These are phyloP conservation scores for Fusarium sp. DNA, from an alignment of 2,329 filamentous ascomycete genomes.

Conservation along the genomic window DNA sequence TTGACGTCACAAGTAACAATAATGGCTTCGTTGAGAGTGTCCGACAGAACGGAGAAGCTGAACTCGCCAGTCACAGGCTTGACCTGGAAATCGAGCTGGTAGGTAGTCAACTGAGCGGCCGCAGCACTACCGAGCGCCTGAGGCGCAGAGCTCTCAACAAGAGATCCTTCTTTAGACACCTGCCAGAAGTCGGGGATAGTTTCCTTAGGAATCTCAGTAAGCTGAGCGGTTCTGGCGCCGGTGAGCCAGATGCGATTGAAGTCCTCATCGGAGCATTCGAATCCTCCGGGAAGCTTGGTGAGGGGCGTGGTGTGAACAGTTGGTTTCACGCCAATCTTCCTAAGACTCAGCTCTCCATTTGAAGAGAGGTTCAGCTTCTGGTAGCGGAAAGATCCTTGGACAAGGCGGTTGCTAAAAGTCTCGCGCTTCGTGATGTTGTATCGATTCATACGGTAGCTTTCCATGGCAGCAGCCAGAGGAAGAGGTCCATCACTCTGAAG, in stretches of 20 bases:
- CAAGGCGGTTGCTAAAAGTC: not conserved
- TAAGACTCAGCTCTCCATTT: not conserved
- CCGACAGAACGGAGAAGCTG: not conserved
- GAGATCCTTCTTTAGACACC: not conserved
- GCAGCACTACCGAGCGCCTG: not conserved
- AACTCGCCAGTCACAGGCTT: not conserved
- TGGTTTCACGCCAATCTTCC: not conserved
- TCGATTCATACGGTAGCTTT: not conserved
- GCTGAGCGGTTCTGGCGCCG: not conserved
- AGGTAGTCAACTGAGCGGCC: not conserved
- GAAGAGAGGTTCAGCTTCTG: not conserved
- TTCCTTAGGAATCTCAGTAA: not conserved
- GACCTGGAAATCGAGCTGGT: not conserved
- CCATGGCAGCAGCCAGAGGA: not conserved
- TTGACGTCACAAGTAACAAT: not conserved
- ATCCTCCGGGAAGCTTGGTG: not conserved
- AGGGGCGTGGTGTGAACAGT: not conserved
- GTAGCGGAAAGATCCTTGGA: slow-evolving; percentile 4
- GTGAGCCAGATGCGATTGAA: not conserved
- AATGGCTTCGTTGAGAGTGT: not conserved
- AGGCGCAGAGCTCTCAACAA: not conserved
- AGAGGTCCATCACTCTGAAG: not conserved
- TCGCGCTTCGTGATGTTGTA: not conserved
- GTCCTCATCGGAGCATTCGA: not conserved
- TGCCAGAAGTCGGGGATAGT: slow-evolving; percentile 1